These are phyloP conservation scores for Pecoramyces ruminantium DNA, from an alignment of 192 early-diverging fungal species.

Conservation along the genomic window DNA sequence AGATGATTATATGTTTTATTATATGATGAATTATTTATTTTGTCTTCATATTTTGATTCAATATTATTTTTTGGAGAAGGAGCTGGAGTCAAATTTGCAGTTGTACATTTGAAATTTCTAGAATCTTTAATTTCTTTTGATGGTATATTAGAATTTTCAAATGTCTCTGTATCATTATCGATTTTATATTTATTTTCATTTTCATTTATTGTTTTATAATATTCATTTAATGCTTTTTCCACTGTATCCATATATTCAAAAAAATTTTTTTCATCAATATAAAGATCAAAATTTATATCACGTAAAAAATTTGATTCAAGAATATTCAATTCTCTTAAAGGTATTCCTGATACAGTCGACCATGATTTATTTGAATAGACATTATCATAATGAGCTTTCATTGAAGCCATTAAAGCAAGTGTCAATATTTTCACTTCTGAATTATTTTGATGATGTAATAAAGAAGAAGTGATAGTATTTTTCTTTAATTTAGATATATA, in stretches of 20 bases:
- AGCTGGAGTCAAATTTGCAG: neutral
- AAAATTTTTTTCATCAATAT: neutral
- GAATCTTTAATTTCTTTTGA: neutral
- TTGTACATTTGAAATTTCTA: neutral
- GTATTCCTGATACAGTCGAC: slow-evolving; percentile 69
- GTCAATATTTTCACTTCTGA: neutral
- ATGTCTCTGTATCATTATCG: neutral
- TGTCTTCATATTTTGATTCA: neutral
- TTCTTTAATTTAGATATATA: neutral
- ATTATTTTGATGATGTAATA: neutral
- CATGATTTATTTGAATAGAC: slow-evolving; percentile 85
- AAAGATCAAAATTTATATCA: neutral
- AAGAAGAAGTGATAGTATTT: neutral
- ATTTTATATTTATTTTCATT: neutral
- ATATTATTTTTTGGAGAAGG: neutral
- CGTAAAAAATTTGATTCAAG: neutral
- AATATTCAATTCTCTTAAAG: slow-evolving; percentile 57
- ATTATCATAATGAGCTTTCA: slow-evolving; percentile 35
- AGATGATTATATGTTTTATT: neutral
- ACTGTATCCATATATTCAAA: neutral
- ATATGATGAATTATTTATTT: neutral
- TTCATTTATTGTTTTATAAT: neutral
- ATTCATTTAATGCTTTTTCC: neutral
- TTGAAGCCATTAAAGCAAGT: neutral
- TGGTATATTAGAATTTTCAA: neutral